These are phyloP conservation scores for Debaryomyces coudertii DNA, from an alignment of 1,139 yeast genomes.

Conservation along the genomic window DNA sequence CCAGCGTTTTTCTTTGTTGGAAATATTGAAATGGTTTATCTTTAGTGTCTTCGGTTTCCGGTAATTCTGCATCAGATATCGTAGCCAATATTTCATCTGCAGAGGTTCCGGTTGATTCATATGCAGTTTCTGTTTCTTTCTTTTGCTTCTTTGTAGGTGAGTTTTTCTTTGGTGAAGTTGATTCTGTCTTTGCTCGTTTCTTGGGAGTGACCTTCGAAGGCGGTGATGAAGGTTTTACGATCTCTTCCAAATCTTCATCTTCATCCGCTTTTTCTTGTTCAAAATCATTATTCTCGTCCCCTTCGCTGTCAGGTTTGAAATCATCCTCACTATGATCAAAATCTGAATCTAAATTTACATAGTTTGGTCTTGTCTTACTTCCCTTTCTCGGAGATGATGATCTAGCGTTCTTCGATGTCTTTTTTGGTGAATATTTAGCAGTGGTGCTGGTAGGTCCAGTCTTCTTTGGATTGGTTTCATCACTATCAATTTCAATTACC, in stretches of 20 bases:
- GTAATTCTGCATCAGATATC: slow-evolving; percentile 73
- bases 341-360: slow-evolving; percentile 23
- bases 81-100: slow-evolving; percentile 59
- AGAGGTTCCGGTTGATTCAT: slow-evolving; percentile 24
- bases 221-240: slow-evolving; percentile 10
- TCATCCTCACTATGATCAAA: slow-evolving; percentile 22
- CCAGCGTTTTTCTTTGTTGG: slow-evolving; percentile 46
- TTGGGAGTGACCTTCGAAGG: slow-evolving; percentile 15
- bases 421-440: neutral
- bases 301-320: slow-evolving; percentile 16
- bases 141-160: slow-evolving; percentile 14
- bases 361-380: slow-evolving; percentile 6
- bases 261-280: slow-evolving; percentile 19
- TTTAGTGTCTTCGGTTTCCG: slow-evolving; percentile 48
- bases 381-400: slow-evolving; percentile 11
- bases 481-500: slow-evolving; percentile 24
- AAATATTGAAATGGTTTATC: slow-evolving; percentile 58
- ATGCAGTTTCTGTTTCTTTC: slow-evolving; percentile 10
- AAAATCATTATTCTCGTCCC: slow-evolving; percentile 23
- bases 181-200: slow-evolving; percentile 14
- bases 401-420: neutral
- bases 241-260: slow-evolving; percentile 16
- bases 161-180: slow-evolving; percentile 14
- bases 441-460: neutral
- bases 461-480: slow-evolving; percentile 5